Evolutionary conservation across 1,284 basidiomycete genomes (phyloP).

Genomic region (Pseudozyma tsukubaensis): DNA sequence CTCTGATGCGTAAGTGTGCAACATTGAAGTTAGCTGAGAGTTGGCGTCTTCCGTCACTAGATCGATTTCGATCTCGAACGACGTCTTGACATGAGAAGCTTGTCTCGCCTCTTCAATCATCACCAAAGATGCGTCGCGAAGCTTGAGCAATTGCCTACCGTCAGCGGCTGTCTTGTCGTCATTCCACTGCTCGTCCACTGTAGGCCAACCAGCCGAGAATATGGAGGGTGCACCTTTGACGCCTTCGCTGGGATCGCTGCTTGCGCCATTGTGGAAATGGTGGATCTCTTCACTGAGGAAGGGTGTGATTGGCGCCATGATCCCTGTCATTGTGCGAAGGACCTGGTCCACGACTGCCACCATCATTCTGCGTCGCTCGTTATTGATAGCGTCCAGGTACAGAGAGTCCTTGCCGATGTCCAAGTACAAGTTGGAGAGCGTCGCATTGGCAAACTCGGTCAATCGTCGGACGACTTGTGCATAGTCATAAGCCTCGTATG

Average conservation of each 20-base stretch:
- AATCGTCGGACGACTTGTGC: slow-evolving; percentile 74
- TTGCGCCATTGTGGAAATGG: slow-evolving; percentile 69
- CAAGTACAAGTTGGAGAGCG: slow-evolving; percentile 79
- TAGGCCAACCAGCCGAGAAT: slow-evolving; percentile 59
- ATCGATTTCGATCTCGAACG: slow-evolving; percentile 55
- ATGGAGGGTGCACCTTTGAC: slow-evolving; percentile 37
- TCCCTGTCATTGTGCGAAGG: slow-evolving; percentile 77
- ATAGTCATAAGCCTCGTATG: slow-evolving; percentile 84
- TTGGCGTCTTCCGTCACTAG: slow-evolving; percentile 13
- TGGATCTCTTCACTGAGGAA: slow-evolving; percentile 92
- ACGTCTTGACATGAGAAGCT: slow-evolving; percentile 36
- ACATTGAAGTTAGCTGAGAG: neutral
- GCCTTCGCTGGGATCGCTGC: slow-evolving; percentile 45
- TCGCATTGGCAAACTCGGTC: slow-evolving; percentile 70
- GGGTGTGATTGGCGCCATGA: slow-evolving; percentile 88
- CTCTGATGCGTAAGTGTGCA: slow-evolving; percentile 15
- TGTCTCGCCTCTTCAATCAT: slow-evolving; percentile 56
- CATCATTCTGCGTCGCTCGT: slow-evolving; percentile 75
- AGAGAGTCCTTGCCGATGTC: slow-evolving; percentile 91
- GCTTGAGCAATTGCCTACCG: slow-evolving; percentile 28
- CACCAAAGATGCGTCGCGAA: slow-evolving; percentile 37
- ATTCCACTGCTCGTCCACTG: slow-evolving; percentile 33
- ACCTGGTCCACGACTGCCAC: slow-evolving; percentile 81
- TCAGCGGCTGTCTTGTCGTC: slow-evolving; percentile 24
- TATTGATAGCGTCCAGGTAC: slow-evolving; percentile 78